Conservation (phyloP, 2,329 filamentous ascomycete species). For the Celoporthe dispersa region DNA sequence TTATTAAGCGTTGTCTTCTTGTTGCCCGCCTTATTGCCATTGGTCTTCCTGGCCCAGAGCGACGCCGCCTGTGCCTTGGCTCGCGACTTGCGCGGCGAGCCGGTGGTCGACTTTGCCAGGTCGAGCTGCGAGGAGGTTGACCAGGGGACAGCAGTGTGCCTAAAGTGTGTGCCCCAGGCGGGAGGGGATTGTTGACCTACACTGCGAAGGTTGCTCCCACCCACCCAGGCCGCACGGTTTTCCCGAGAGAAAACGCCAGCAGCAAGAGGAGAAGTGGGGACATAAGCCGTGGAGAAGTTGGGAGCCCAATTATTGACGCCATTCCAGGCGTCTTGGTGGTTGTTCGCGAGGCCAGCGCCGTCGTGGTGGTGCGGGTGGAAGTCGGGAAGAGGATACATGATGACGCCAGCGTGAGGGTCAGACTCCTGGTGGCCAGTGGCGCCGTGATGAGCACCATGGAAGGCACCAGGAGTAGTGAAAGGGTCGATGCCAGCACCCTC, state of each 20-base stretch:
- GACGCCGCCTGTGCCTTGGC: constrained; percentile 1
- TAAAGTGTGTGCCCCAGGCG: not conserved
- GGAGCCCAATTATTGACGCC: too few relatives aligned
- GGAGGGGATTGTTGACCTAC: not conserved
- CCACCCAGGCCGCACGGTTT: too few relatives aligned
- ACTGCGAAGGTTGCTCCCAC: not conserved
- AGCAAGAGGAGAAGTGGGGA: too few relatives aligned
- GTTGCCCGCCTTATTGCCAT: not conserved
- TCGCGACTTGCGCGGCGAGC: constrained; percentile 6
- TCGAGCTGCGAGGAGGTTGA: not conserved
- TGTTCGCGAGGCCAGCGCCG: not conserved
- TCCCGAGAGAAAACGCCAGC: too few relatives aligned
- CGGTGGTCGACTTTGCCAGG: not conserved
- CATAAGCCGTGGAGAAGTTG: too few relatives aligned
- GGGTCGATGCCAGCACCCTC: not conserved
- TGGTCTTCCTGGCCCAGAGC: not conserved
- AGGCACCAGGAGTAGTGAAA: not conserved
- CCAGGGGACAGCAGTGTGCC: not conserved
- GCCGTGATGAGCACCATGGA: not conserved
- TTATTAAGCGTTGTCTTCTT: not conserved
- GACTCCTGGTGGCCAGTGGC: not conserved
- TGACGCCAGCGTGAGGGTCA: not conserved
- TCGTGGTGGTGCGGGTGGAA: not conserved
- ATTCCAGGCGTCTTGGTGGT: not conserved
- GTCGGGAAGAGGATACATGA: not conserved